Base-by-base conservation (phyloP, 2,329 filamentous ascomycete species). In the Nigrograna mackinnonii region DNA sequence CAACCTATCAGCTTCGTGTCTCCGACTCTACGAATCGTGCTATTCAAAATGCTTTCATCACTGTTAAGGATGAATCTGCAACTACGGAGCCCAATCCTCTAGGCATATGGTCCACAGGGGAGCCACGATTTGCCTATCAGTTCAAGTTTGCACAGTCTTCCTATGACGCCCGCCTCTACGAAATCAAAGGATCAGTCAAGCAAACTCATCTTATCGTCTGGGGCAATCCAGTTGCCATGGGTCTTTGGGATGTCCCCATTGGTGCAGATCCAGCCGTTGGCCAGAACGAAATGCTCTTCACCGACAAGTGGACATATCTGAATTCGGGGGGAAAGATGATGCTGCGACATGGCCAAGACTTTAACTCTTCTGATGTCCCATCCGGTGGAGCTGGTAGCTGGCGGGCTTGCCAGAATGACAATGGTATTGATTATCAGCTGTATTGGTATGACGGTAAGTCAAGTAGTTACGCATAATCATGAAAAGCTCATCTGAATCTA, bases 401-500 rank as follows among this genome's bases (percentile, higher is more conserved):
- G 39, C 32, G 46, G 3, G 43, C 43, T 5, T 49, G 46, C 39
- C 41, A 34, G 19, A 28, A 26, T 13, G 37, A 40, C 22, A 30
- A 39, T 3, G 32, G 24, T 9, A 19, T 14, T 17, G 46, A 49
- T 30, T 49, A 49, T 26, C 39, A 37, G 36, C 17, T 49, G 11
- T 43, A 37, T 18, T 46, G 35, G 39, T 49, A 40, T 24, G 46
- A 49, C 34, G 42, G 43, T 43, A 33, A 37, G 38, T 31, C 9
- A n/a, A 20, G 21, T 9, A 28, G 9, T 9, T 28, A 18, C 22
- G 12, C 24, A 17, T 35, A n/a, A 11, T n/a, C 14, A 22, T 14
- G 3, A 22, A 36, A 16, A 7, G 12, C 22, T 6, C 13, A 30
- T 17, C 41, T 43, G 14, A 39, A 32, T 14, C 14, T 24, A 3